Evolutionary conservation across 331 rosid genomes (phyloP), one percentile per base, ranked within the genome.

Genomic region (Phaseolus coccineus): DNA sequence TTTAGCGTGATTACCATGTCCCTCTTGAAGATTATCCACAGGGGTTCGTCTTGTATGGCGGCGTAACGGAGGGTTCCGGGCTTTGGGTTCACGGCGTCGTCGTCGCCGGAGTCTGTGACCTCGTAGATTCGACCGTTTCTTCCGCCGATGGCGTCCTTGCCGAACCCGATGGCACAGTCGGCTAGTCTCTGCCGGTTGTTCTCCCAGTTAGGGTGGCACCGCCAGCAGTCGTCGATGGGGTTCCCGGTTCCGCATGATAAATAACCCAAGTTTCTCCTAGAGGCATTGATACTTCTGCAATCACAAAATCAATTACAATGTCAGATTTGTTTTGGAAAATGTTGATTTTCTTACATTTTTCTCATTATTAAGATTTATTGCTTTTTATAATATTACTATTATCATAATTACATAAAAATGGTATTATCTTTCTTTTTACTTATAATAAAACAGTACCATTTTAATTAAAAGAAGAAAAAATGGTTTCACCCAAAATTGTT

Each of bases 181-280:
- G 98, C 97, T 3, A 92, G 75, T 31, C 96, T 85, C 77, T 94
- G 96, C 2, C 98, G 78, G 76, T 94, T 92, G 57, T 28, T 74
- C 63, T 87, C 94, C 98, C 98, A 94, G 35, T 89, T 90, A 0
- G 94, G 79, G 16, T 92, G 78, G 44, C 98, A 94, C 13, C 98
- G 69, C 98, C 97, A 92, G 71, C 98, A 94, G 68, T 94, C 98
- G 27, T 94, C 98, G 24, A 94, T 94, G 13, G 98, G 98, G 77
- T 94, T 94, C 2, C 98, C 98, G 0, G 84, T 90, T 79, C 92
- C 93, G 5, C 97, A 92, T 2, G 97, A 90, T 40, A 89, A 69
- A 42, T 87, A 85, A 0, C 86, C 93, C 84, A 94, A 79, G 75
- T 88, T 92, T 82, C 98, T 92, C 52, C 98, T 89, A 0, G 97